These are phyloP conservation scores for Ceratocystis albifundus DNA, from an alignment of 2,329 filamentous ascomycete genomes.

Conservation along the genomic window DNA sequence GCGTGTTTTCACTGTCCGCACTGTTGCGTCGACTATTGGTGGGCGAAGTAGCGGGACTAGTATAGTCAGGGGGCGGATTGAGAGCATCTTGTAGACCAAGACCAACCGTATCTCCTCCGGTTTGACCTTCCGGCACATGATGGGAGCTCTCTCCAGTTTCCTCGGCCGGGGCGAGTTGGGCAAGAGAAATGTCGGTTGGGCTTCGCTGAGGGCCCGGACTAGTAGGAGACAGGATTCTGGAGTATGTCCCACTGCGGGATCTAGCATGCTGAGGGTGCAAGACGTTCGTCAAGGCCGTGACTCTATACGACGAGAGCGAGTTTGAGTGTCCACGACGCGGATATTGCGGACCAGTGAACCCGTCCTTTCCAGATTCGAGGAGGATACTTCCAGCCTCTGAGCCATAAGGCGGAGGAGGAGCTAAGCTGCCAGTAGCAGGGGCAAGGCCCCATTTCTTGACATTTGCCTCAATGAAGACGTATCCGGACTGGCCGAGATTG, in stretches of 20 bases:
- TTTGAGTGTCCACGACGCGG: constrained; percentile 34
- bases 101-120: constrained; percentile 29
- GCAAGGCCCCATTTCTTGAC: constrained; percentile 99
- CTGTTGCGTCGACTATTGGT: constrained; percentile 45
- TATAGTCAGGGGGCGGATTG: constrained; percentile 60
- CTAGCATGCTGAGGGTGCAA: constrained; percentile 54
- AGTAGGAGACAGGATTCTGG: constrained; percentile 57
- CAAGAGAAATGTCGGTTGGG: constrained; percentile 90
- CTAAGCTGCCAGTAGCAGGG: constrained; percentile 87
- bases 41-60: constrained; percentile 52
- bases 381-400: constrained; percentile 95
- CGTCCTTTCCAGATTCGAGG: constrained; percentile 68
- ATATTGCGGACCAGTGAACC: constrained; percentile 30
- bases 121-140: constrained; percentile 27
- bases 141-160: constrained; percentile 60
- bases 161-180: constrained; percentile 64
- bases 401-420: constrained; percentile 90
- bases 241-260: constrained; percentile 64
- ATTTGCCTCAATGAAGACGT: constrained; percentile 98
- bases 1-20: constrained; percentile 44
- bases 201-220: constrained; percentile 83
- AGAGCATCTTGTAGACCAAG: constrained; percentile 44
- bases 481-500: constrained; percentile 95
- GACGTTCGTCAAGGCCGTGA: constrained; percentile 34
- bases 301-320: constrained; percentile 29